Base-by-base conservation (phyloP, 768 basidiomycete species). In the Boletellus ananiceps region DNA sequence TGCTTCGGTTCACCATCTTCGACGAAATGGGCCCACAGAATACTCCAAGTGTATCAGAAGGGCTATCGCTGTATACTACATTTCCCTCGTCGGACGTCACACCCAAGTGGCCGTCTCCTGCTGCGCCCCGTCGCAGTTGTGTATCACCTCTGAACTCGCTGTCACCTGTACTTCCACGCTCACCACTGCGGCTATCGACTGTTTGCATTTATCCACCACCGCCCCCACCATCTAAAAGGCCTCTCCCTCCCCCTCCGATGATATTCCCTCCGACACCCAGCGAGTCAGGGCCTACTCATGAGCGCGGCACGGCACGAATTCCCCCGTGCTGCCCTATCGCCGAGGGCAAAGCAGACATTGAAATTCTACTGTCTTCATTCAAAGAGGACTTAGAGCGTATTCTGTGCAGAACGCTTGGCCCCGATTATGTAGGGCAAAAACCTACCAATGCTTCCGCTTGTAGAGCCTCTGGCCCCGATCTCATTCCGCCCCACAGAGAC, bases 1-100 rank as follows among this genome's bases (percentile, higher is more conserved):
- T 84, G 42, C 69, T 90, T 27, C 77, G 78, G 60, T 84, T 90
- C 67, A 71, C 74, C 16, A 72, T 90, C 15, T 70, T 71, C 47
- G 83, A 86, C 50, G 77, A 74, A 57, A 70, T 66, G 16, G 34
- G 21, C 9, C 65, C 69, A 8, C 70, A 71, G 66, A 72, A 74
- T 55, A 52, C 62, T 1, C 67, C 71, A 0, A 49, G 47, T 34
- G 34, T 45, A 3, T 34, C 49, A 13, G 50, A 51, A n/a, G 46
- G 39, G 44, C 25, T 25, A n/a, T 51, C 56, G 4, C 39, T 54
- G 25, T 42, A 53, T n/a, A 47, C 43, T 36, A 3, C 52, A 29
- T 3, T 42, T n/a, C 25, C 52, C 3, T 40, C 25, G 27, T 43
- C 49, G 1, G 56, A 46, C 13, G 21, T 41, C 18, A 39, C 29